phyloP scores from a whole-genome alignment of 1,284 basidiomycete genomes.

The Rhodotorula sp. region DNA sequence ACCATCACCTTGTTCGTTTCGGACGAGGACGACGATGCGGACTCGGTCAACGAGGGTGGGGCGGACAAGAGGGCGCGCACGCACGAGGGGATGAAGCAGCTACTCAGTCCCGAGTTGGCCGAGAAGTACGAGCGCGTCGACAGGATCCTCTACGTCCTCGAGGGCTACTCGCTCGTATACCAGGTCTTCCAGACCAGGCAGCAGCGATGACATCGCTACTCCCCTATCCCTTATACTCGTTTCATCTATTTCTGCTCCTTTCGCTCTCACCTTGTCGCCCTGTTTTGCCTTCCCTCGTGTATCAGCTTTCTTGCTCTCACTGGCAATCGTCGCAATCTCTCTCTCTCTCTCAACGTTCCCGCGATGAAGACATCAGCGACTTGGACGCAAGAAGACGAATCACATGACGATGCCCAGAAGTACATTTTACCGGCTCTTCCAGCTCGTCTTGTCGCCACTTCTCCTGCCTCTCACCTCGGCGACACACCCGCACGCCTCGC shows the following conservation, averaged over 20 bases:
- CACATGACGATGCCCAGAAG: too few species aligned
- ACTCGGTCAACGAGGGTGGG: conserved; percentile 52
- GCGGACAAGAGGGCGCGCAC: conserved; percentile 44
- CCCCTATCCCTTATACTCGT: too few species aligned
- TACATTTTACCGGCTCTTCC: too few species aligned
- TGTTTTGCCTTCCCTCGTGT: too few species aligned
- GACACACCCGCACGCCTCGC: neutral
- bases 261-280: too few species aligned
- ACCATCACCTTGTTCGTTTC: conserved; percentile 91
- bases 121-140: conserved; percentile 67
- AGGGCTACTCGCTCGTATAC: conserved; percentile 87
- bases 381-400: too few species aligned
- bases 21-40: conserved; percentile 59
- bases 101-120: conserved; percentile 44
- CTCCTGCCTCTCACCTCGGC: neutral
- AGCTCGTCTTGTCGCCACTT: neutral
- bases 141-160: conserved; percentile 97
- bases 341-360: too few species aligned
- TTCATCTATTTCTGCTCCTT: too few species aligned
- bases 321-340: too few species aligned
- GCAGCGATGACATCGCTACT: too few species aligned
- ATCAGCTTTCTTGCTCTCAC: too few species aligned
- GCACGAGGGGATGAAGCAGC: conserved; percentile 47
- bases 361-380: too few species aligned
- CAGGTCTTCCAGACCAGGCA: conserved; percentile 10